Percentiles rank a stretch among this genome's conserved stretches.
Evolutionary conservation across 306 rosid genomes (phyloP).

Genomic region (Begonia loranthoides): DNA sequence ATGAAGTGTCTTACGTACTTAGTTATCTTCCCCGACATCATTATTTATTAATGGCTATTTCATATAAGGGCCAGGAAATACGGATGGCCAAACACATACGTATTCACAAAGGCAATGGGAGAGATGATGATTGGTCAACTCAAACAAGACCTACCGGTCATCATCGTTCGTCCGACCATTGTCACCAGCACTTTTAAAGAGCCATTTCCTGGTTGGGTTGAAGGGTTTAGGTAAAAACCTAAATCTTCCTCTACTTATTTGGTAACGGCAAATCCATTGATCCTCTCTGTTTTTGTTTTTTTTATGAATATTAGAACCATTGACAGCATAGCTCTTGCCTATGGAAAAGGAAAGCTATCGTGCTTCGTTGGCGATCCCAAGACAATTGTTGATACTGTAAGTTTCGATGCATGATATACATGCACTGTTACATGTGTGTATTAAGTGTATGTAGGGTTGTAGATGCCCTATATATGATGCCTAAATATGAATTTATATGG

Average conservation of each 20-base stretch:
- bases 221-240: slow-evolving; percentile 47
- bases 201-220: slow-evolving; percentile 79
- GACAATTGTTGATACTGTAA: slow-evolving; percentile 48
- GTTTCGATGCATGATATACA: too few relatives aligned
- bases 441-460: too few relatives aligned
- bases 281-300: neutral
- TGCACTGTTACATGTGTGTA: too few relatives aligned
- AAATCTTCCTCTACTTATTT: neutral
- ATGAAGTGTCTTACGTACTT: too few relatives aligned
- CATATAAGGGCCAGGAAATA: slow-evolving; percentile 36
- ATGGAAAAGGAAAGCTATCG: slow-evolving; percentile 64
- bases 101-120: too few relatives aligned
- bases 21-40: too few relatives aligned
- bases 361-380: slow-evolving; percentile 33
- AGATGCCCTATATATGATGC: too few relatives aligned
- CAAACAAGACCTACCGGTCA: slow-evolving; percentile 26
- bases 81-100: slow-evolving; percentile 93
- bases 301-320: slow-evolving; percentile 43
- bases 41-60: too few relatives aligned
- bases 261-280: slow-evolving; percentile 1
- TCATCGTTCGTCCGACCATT: slow-evolving; percentile 54
- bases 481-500: too few relatives aligned
- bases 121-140: slow-evolving; percentile 51
- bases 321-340: slow-evolving; percentile 52
- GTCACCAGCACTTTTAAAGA: slow-evolving; percentile 70